These are phyloP conservation scores for Graphilbum ipis-grandicollis DNA, from an alignment of 2,329 filamentous ascomycete genomes.

Conservation along the genomic window DNA sequence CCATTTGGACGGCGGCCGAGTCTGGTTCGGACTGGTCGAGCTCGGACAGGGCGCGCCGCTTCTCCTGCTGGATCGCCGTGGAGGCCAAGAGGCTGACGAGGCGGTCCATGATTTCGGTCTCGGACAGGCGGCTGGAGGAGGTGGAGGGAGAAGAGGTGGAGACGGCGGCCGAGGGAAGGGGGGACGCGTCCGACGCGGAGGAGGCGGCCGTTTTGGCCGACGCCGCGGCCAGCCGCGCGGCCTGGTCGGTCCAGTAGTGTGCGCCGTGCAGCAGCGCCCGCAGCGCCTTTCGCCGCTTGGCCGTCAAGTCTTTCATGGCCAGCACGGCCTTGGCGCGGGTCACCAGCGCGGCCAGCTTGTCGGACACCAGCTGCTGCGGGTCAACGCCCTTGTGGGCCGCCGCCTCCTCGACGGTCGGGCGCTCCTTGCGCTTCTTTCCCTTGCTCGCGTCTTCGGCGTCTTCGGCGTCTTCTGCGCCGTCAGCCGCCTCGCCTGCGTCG, in stretches of 20 bases:
- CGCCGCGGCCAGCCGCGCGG: conserved; percentile 25
- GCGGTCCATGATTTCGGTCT: conserved; percentile 29
- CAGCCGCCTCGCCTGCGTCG: conserved; percentile 9
- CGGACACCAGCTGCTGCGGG: neutral
- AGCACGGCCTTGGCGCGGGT: conserved; percentile 20
- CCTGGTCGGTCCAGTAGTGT: conserved; percentile 42
- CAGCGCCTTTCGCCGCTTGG: conserved; percentile 58
- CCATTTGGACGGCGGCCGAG: neutral
- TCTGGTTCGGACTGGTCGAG: too few relatives aligned
- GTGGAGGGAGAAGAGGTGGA: too few relatives aligned
- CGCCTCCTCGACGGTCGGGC: neutral
- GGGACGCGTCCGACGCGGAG: too few relatives aligned
- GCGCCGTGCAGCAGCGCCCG: conserved; percentile 53
- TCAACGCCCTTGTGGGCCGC: neutral
- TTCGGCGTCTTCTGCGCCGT: neutral
- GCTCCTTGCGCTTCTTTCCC: neutral
- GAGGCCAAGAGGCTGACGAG: conserved; percentile 29
- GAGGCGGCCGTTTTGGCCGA: too few relatives aligned
- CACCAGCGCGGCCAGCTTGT: conserved; percentile 20
- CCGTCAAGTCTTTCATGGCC: conserved; percentile 28
- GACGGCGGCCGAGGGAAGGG: too few relatives aligned
- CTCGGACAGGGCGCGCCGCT: conserved; percentile 20
- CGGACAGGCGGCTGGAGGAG: conserved; percentile 5
- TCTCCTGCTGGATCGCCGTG: conserved; percentile 1
- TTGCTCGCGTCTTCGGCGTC: neutral